Evolutionary conservation across 176 grass and related monocot genomes (phyloP), one percentile per base, ranked within the genome.

Genomic region (Areca catechu): DNA sequence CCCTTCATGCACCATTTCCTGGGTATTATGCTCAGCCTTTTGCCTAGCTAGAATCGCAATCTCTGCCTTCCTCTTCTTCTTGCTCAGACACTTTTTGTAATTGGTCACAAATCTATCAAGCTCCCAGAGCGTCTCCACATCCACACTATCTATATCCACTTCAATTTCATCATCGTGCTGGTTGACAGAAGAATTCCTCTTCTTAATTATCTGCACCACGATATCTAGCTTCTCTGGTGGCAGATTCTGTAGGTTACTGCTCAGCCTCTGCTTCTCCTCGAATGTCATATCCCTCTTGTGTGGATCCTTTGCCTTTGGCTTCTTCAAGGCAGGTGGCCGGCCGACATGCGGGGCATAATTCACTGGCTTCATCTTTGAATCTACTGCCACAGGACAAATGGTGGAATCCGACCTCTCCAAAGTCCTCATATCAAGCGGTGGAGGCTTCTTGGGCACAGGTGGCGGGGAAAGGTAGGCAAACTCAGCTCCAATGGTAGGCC

Each of bases 141-240:
- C 92, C 68, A 96, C 80, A 65, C 86, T 96, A 79, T 96, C 92
- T 68, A 96, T 96, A 76, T 96, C 92, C n/a, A 97, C 80, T 74
- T 97, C 92, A 81, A 97, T 97, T 68, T 91, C 92, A 85, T 97
- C 92, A 56, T 91, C 92, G 79, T 88, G 77, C 58, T 97, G 92
- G 76, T 64, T 85, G 55, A 97, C 70, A 57, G 80, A 84, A 19
- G 83, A 78, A 78, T 91, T 91, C 74, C 86, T 91, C 71, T 85
- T 87, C 84, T 91, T 84, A 63, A 97, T 97, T 24, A 97, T 82
- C 72, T 88, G 92, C 48, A 97, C 80, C 30, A 97, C 62, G 78
- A 72, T 59, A 7, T 97, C 78, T 71, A 97, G 75, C 66, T 90
- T 97, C 59, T 91, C 86, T 9, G 74, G 71, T 27, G 63, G 63